Conservation (phyloP, 2,329 filamentous ascomycete species). For the Penicillium sp. region DNA sequence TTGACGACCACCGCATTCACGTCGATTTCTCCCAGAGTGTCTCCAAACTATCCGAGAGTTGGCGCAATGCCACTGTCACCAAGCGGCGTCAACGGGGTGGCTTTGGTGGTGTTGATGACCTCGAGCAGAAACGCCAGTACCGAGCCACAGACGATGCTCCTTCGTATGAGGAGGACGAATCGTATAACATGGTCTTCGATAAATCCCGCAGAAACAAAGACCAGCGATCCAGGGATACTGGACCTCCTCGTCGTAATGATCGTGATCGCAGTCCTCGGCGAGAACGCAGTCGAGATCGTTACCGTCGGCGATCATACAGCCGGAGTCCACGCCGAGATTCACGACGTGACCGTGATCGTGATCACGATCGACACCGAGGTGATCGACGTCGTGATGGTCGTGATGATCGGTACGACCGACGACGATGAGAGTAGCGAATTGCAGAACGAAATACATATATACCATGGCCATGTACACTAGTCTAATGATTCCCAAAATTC, state of each 20-base stretch:
- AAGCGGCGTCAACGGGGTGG: constrained; percentile 76
- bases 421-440: constrained; percentile 28
- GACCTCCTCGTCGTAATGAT: constrained; percentile 20
- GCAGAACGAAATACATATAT: not conserved
- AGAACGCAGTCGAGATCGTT: constrained; percentile 35
- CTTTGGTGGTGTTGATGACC: constrained; percentile 84
- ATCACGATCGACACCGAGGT: constrained; percentile 24
- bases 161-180: constrained; percentile 52
- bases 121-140: constrained; percentile 93
- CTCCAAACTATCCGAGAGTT: constrained; percentile 81
- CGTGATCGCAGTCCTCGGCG: constrained; percentile 53
- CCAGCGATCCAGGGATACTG: not conserved
- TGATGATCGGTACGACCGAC: constrained; percentile 28
- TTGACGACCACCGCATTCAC: constrained; percentile 96
- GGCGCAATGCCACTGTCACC: constrained; percentile 82
- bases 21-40: constrained; percentile 98
- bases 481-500: constrained; percentile 1
- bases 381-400: constrained; percentile 10
- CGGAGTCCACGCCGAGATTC: constrained; percentile 34
- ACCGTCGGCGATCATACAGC: constrained; percentile 43
- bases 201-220: constrained; percentile 44
- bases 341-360: constrained; percentile 32
- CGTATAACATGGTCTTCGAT: constrained; percentile 82
- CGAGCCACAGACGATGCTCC: constrained; percentile 64
- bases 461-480: constrained; percentile 15